Conservation (phyloP, 2,329 filamentous ascomycete species). For the Elsinoe australis region DNA sequence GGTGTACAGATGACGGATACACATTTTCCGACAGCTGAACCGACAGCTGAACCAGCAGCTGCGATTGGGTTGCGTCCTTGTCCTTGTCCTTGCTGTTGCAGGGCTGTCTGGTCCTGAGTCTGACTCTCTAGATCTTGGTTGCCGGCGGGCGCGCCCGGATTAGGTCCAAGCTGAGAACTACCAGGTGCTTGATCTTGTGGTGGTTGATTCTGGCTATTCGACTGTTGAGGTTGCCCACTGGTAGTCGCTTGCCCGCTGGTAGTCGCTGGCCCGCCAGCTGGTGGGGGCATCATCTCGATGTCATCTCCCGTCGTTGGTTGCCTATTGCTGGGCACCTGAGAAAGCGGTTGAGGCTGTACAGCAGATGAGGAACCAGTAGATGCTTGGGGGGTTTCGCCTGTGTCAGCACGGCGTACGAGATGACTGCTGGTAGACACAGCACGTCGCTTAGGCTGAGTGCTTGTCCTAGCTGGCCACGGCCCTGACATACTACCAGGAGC, state of each 20-base stretch:
- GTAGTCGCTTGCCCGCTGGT: neutral
- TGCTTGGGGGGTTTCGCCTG: neutral
- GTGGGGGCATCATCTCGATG: slow-evolving; percentile 5
- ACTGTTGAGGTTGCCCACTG: neutral
- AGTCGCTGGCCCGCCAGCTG: neutral
- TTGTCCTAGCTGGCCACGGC: neutral
- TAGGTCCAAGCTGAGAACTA: neutral
- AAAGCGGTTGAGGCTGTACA: neutral
- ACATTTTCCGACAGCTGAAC: neutral
- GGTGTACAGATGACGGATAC: neutral
- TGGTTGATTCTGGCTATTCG: neutral
- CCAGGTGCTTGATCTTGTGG: neutral
- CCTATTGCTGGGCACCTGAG: neutral
- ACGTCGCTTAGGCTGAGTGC: neutral
- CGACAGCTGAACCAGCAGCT: neutral
- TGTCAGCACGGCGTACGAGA: neutral
- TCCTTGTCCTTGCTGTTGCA: neutral
- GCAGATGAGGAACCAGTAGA: neutral
- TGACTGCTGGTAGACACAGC: neutral
- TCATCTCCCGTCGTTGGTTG: neutral
- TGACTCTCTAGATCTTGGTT: neutral
- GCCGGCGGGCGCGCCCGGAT: neutral
- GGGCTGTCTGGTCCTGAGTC: neutral
- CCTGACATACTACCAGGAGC: too few relatives aligned
- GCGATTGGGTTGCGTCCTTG: neutral